A percentile compares a stretch with the other conserved stretches of the same genome.
These are phyloP conservation scores for Nothopassalora personata DNA, from an alignment of 2,329 filamentous ascomycete genomes.

Conservation along the genomic window DNA sequence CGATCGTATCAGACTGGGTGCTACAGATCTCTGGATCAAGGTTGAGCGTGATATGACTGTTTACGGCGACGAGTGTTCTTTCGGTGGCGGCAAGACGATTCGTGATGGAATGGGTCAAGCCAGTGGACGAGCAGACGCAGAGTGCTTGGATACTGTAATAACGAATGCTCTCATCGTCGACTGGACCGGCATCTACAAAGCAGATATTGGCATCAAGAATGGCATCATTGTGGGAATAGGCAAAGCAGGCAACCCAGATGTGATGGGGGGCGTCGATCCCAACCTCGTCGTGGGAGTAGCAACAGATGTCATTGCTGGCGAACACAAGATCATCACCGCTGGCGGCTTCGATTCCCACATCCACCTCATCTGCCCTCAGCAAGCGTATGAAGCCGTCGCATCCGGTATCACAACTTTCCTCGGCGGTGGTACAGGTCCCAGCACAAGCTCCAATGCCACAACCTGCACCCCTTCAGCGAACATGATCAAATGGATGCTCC, in stretches of 20 bases:
- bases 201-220: conserved; percentile 88
- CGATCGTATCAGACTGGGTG: conserved; percentile 73
- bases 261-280: conserved; percentile 80
- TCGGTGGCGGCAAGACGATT: conserved; percentile 89
- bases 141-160: conserved; percentile 77
- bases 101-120: conserved; percentile 95
- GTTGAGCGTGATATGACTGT: conserved; percentile 79
- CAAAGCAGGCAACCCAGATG: conserved; percentile 94
- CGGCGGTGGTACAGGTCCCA: conserved; percentile 88
- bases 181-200: conserved; percentile 91
- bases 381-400: conserved; percentile 74
- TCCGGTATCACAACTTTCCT: conserved; percentile 87
- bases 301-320: conserved; percentile 87
- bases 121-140: conserved; percentile 64
- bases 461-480: conserved; percentile 85
- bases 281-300: conserved; percentile 78
- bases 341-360: conserved; percentile 88
- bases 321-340: conserved; percentile 84
- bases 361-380: conserved; percentile 93
- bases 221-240: conserved; percentile 83
- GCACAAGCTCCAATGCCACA: conserved; percentile 82
- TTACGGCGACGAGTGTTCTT: conserved; percentile 92
- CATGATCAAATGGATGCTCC: conserved; percentile 83
- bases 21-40: conserved; percentile 83
- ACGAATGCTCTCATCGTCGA: conserved; percentile 88